Evolutionary conservation across 345 rosid species (phyloP), one percentile per base, ranked within the genome.

Genomic region (Hibiscus trionum): DNA sequence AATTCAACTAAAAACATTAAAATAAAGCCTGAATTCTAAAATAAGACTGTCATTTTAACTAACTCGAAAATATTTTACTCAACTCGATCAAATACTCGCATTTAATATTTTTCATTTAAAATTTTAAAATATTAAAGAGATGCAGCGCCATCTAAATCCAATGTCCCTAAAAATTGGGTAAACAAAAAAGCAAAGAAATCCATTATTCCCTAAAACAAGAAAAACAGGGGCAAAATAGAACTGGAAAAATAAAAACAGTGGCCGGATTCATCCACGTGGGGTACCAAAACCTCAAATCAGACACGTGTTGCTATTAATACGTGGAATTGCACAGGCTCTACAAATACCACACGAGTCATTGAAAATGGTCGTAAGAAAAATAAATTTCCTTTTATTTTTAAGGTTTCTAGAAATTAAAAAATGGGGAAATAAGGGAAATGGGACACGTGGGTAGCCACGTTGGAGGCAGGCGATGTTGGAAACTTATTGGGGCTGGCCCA

Each of bases 361-460:
- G 5, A n/a, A 9, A 62, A 7, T 3, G 1, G 4, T 0, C 0
- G 9, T 5, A 50, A 15, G 15, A 15, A 19, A 56, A 19, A 19
- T 2, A 55, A 53, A n/a, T 5, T 55, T 8, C 6, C 8, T 17
- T 50, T 16, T 16, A 3, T 15, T 52, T 16, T 10, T 46, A 46
- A 49, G 53, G n/a, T 49, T 49, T 49, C 4, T 49, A 12, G 24
- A 33, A 66, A 2, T 17, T 4, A 7, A 50, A 50, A 4, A 64
- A 33, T 33, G 1, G 44, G 44, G 44, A 35, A 46, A 55, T 12
- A 21, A 2, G 14, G 7, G 8, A 39, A 3, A 15, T 11, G 35
- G 21, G 57, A 50, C 61, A 47, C 49, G 69, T 35, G 69, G 17
- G 68, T 21, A 17, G 52, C 52, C 73, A 62, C 5, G 50, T 70